Evolutionary conservation across 345 rosid species (phyloP).

Genomic region (Corchorus olitorius): DNA sequence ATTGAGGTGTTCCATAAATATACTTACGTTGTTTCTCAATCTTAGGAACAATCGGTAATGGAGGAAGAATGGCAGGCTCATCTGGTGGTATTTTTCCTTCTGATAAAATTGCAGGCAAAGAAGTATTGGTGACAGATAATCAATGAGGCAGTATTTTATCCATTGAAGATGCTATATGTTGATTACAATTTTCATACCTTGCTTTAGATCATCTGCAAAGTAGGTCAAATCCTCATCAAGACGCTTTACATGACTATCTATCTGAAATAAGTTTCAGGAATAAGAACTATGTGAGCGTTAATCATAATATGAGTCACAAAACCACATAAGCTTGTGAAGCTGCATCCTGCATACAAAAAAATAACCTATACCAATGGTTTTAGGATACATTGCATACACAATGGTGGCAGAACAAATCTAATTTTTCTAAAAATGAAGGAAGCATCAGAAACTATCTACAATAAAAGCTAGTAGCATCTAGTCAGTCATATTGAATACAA

Average conservation of each 20-base stretch:
- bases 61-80: slow-evolving; percentile 88
- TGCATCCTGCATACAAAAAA: background rate
- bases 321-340: background rate
- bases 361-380: background rate
- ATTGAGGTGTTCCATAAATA: slow-evolving; percentile 67
- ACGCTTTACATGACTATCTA: slow-evolving; percentile 91
- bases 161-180: background rate
- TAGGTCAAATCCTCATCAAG: slow-evolving; percentile 92
- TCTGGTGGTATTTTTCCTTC: slow-evolving; percentile 93
- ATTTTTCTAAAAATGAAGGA: slow-evolving; percentile 3
- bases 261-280: slow-evolving; percentile 43
- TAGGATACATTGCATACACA: slow-evolving; percentile 4
- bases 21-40: slow-evolving; percentile 78
- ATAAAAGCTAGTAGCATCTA: background rate
- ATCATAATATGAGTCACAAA: background rate
- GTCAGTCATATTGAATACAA: background rate
- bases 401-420: slow-evolving; percentile 1
- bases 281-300: slow-evolving; percentile 13
- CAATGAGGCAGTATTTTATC: slow-evolving; percentile 19
- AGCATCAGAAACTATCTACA: background rate
- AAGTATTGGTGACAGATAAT: slow-evolving; percentile 20
- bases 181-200: slow-evolving; percentile 46
- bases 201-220: slow-evolving; percentile 95
- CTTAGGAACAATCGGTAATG: slow-evolving; percentile 77
- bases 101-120: slow-evolving; percentile 33